A percentile compares a stretch with the other conserved stretches of the same genome.
Conservation (phyloP, 1,139 yeast genomes). For the Kazachstania sp. region DNA sequence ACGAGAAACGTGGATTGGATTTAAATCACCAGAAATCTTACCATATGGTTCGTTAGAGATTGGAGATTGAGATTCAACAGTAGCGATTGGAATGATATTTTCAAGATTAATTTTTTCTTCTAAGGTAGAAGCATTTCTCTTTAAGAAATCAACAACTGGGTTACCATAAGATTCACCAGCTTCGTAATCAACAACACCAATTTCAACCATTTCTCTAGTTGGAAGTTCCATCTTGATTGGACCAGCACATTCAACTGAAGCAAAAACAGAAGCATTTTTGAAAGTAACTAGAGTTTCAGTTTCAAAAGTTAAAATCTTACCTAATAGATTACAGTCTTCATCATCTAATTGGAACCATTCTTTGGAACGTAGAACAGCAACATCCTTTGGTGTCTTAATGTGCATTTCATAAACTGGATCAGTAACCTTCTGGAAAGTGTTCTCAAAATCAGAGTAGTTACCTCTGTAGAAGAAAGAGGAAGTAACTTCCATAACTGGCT, state of each 20-base stretch:
- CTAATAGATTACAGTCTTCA: conserved; percentile 63
- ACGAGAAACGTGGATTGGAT: conserved; percentile 95
- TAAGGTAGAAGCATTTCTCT: conserved; percentile 85
- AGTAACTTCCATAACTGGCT: conserved; percentile 86
- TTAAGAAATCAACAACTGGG: conserved; percentile 90
- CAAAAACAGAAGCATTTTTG: conserved; percentile 66
- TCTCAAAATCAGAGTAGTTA: conserved; percentile 72
- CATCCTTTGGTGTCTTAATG: conserved; percentile 71
- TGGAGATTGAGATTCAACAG: conserved; percentile 40
- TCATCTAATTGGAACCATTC: conserved; percentile 88
- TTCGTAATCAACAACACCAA: conserved; percentile 81
- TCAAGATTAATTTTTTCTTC: conserved; percentile 92
- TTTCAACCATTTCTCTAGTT: conserved; percentile 80
- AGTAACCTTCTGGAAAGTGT: conserved; percentile 81
- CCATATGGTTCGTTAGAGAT: conserved; percentile 94
- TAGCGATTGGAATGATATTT: conserved; percentile 79
- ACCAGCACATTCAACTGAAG: conserved; percentile 79
- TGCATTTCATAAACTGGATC: conserved; percentile 83
- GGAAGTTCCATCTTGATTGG: conserved; percentile 82
- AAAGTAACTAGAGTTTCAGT: conserved; percentile 76
- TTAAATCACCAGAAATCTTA: conserved; percentile 94
- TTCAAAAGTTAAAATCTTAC: conserved; percentile 81
- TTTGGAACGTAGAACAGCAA: conserved; percentile 87
- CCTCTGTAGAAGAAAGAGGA: conserved; percentile 98
- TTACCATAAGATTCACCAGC: conserved; percentile 94